Conservation (phyloP, 805 yeast species). For the Sugiyamaella boreocaroliniensis region DNA sequence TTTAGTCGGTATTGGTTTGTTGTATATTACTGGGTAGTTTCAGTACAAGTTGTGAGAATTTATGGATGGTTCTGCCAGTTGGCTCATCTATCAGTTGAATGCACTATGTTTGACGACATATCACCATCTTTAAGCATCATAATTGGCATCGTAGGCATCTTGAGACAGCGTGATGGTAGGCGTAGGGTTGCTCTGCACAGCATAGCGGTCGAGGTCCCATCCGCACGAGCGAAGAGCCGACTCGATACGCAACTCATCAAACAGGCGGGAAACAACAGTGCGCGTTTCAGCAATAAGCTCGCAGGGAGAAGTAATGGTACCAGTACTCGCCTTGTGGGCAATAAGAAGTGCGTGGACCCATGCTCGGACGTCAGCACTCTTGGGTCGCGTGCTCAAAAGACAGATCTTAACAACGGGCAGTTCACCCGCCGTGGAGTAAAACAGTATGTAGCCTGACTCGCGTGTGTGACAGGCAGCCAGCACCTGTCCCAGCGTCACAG, state of each 20-base stretch:
- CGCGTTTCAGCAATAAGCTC: conserved; percentile 11
- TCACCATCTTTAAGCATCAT: not conserved
- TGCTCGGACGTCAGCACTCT: conserved; percentile 20
- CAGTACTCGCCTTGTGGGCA: conserved; percentile 11
- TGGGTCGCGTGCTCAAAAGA: conserved; percentile 11
- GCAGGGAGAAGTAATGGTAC: conserved; percentile 2
- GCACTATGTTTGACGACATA: too few relatives aligned
- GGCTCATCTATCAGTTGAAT: too few relatives aligned
- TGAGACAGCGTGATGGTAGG: conserved; percentile 8
- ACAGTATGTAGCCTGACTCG: conserved; percentile 14
- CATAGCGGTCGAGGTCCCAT: conserved; percentile 19
- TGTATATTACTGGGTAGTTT: too few relatives aligned
- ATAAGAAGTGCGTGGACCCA: conserved; percentile 29
- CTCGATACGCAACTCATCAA: conserved; percentile 16
- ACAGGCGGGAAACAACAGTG: conserved; percentile 10
- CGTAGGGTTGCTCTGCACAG: conserved; percentile 17
- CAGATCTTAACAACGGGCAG: conserved; percentile 19
- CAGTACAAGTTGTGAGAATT: too few relatives aligned
- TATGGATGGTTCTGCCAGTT: too few relatives aligned
- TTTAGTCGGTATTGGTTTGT: too few relatives aligned
- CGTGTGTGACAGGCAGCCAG: conserved; percentile 11
- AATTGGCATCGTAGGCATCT: not conserved
- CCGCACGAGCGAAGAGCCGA: conserved; percentile 16
- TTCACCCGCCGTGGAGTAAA: not conserved
- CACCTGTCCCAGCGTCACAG: conserved; percentile 6